Base-by-base conservation (phyloP, 306 rosid genomes). In the Prinsepia uniflora region DNA sequence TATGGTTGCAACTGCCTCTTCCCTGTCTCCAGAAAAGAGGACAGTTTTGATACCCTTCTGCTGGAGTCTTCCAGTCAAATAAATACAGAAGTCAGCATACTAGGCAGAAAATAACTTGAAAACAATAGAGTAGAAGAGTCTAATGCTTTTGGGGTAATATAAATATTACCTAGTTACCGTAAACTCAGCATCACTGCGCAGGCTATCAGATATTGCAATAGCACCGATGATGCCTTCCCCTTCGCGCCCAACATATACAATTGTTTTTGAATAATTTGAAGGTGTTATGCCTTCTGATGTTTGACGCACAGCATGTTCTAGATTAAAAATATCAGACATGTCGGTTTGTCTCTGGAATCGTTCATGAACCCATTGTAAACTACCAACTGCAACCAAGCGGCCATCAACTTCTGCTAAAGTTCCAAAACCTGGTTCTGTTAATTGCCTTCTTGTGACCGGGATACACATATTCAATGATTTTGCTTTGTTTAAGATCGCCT, bases 11-110 rank as follows among this genome's bases (percentile, higher is more conserved):
- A 91, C 97, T 87, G 96, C 99, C 40, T 91, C 97, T 86, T 94
- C 96, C 96, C 99, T 94, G 82, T 94, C 99, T 77, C 97, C 99
- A 13, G 99, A 94, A 80, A 94, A 75, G 70, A 94, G 90, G 74
- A 86, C 87, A 44, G 85, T 84, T 83, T 45, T 84, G 88, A 94
- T 90, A 73, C 97, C 97, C 86, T 89, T 91, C 80, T 86, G 88
- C 85, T 83, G 94, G 73, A 94, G 97, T 76, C 99, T 94, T 75
- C 76, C 71, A 76, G 76, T 68, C 55, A 68, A 74, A 76, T 70
- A 61, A 80, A 76, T 63, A 80, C 36, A 71, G 77, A 73, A 67
- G 75, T 78, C 81, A 84, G 81, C 60, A 79, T 75, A 78, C 63
- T 54, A 49, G 40, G 72, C 78, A 75, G 71, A 62, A 54, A 75